Conservation (phyloP, 2,329 filamentous ascomycete genomes). For the Pleurostoma richardsiae region DNA sequence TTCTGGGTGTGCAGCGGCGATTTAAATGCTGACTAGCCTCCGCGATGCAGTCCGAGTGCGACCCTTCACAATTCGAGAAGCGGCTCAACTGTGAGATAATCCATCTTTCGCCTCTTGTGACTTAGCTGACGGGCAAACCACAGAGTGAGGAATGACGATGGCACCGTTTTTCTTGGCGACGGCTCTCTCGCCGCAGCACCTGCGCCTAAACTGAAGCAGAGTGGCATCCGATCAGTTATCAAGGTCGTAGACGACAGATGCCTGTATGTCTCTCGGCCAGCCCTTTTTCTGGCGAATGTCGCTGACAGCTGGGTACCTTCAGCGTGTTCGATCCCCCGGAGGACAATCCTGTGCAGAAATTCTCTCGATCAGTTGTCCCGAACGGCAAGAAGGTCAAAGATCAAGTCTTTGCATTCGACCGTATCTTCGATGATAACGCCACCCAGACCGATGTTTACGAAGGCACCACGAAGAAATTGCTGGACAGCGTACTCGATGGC, state of each 20-base stretch:
- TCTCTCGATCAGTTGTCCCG: constrained; percentile 75
- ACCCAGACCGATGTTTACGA: constrained; percentile 94
- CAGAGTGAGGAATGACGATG: constrained; percentile 69
- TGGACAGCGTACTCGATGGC: constrained; percentile 92
- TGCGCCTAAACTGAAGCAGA: constrained; percentile 76
- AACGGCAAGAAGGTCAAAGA: constrained; percentile 90
- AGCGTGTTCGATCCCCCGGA: constrained; percentile 97
- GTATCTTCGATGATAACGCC: constrained; percentile 93
- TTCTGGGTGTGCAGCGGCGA: not conserved
- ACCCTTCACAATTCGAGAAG: constrained; percentile 82
- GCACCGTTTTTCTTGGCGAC: constrained; percentile 90
- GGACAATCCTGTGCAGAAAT: constrained; percentile 85
- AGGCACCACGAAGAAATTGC: constrained; percentile 78
- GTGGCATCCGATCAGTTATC: constrained; percentile 85
- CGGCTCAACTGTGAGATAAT: constrained; percentile 70
- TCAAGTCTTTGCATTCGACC: constrained; percentile 94
- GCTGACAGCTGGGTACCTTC: constrained; percentile 13
- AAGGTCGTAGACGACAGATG: constrained; percentile 96
- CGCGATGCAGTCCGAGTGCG: constrained; percentile 55
- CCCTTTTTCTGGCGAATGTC: constrained; percentile 1
- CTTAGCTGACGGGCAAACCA: not conserved
- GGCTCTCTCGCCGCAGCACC: constrained; percentile 87
- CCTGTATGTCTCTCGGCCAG: constrained; percentile 59
- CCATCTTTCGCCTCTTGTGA: too few relatives aligned
- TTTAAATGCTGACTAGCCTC: constrained; percentile 17